Evolutionary conservation across 257 asterid genomes (phyloP), one percentile per base, ranked within the genome.

Genomic region (Misopates orontium): DNA sequence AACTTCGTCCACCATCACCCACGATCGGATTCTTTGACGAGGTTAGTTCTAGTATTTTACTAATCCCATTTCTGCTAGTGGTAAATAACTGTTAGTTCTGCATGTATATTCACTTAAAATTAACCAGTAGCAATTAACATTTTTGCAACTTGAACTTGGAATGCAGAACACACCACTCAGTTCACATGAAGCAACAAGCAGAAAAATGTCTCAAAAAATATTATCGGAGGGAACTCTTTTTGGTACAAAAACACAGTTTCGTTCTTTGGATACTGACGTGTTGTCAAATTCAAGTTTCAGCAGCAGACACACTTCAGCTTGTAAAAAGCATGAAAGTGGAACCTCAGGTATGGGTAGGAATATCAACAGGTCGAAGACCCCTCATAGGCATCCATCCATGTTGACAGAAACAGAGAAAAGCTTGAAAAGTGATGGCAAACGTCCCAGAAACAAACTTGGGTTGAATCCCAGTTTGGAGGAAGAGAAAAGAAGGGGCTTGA

Each of bases 1-100:
- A 78, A 32, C 83, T 89, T 16, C 88, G 90, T 4, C 79, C 76
- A 57, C 96, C 96, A 44, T 80, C 88, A 24, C 86, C 92, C 8
- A 78, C 14, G 55, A 76, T 80, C 56, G 86, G 95, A 54, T 84
- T 76, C 59, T 88, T 86, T 10, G 83, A 75, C 36, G 85, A 85
- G 91, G 91, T 88, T 58, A 12, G 66, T 57, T 57, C 47, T 24
- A 16, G 15, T 9, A 20, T 14, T 23, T 19, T 36, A 3, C 25
- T 21, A 41, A 13, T 25, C 22, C 12, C 23, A 6, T 39, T 11
- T 16, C 39, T 56, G 19, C 15, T 56, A 16, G 3, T 28, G 40
- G 23, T 19, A 28, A 25, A 54, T 2, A 22, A 1, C 39, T 25
- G n/a, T 10, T 13, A 54, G 8, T 55, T 53, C 21, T 20, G n/a